These are phyloP conservation scores for Triticum timopheevii DNA, from an alignment of 176 grass and related monocot species.

Conservation along the genomic window DNA sequence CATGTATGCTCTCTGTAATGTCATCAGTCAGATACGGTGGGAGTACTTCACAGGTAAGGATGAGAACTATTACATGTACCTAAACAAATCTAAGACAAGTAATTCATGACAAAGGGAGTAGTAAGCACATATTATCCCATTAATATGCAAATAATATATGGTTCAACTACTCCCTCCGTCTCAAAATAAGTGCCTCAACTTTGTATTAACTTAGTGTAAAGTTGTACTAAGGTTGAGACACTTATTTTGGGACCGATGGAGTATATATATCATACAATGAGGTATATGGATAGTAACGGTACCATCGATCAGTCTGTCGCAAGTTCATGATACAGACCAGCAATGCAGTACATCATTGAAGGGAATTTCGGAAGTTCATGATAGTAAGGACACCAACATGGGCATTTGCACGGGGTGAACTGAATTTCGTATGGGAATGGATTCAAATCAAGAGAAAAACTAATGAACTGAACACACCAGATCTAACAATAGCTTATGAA, in stretches of 20 bases:
- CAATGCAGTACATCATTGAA: not conserved
- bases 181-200: too few relatives aligned
- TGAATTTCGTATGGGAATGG: not conserved
- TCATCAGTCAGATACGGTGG: not conserved
- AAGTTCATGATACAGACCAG: slow-evolving; percentile 6
- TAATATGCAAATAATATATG: too few relatives aligned
- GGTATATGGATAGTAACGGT: not conserved
- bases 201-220: too few relatives aligned
- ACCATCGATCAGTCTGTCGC: not conserved
- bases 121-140: too few relatives aligned
- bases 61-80: not conserved
- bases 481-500: not conserved
- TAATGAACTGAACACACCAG: not conserved
- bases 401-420: not conserved
- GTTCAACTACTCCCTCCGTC: too few relatives aligned
- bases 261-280: not conserved
- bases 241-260: too few relatives aligned
- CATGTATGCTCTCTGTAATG: not conserved
- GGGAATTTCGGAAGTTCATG: too few relatives aligned
- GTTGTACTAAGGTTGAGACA: too few relatives aligned
- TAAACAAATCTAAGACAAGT: too few relatives aligned
- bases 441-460: not conserved
- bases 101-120: too few relatives aligned
- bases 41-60: not conserved
- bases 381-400: not conserved